Conservation (phyloP, 495 filamentous ascomycete species). For the Talaromyces nanjingensis region DNA sequence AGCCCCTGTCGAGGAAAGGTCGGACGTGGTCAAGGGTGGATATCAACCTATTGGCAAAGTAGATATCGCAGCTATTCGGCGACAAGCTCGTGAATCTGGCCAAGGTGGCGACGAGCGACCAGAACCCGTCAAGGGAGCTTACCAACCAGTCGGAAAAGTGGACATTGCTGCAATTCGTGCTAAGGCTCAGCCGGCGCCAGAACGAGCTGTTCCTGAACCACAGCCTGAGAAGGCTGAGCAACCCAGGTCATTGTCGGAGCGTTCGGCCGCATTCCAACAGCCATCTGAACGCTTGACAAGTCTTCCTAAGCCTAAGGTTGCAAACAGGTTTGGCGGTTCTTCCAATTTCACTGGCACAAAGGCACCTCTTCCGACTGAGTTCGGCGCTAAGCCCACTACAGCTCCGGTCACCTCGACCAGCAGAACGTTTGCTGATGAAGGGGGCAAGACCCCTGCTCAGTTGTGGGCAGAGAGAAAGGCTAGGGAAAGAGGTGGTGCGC, state of each 20-base stretch:
- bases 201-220: constrained; percentile 34
- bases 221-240: constrained; percentile 28
- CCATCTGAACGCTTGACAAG: constrained; percentile 75
- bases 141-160: constrained; percentile 89
- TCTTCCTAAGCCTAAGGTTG: constrained; percentile 88
- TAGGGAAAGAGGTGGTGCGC: constrained; percentile 51
- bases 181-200: constrained; percentile 59
- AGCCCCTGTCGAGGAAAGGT: constrained; percentile 23
- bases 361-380: constrained; percentile 66
- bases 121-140: constrained; percentile 77
- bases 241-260: constrained; percentile 51
- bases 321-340: constrained; percentile 73
- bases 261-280: constrained; percentile 54
- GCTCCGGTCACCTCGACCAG: constrained; percentile 71
- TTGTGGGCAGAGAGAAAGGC: constrained; percentile 97
- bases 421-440: constrained; percentile 87
- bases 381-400: constrained; percentile 45
- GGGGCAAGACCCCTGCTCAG: constrained; percentile 93
- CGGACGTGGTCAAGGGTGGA: constrained; percentile 73
- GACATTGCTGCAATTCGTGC: constrained; percentile 90
- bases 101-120: constrained; percentile 64
- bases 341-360: constrained; percentile 77
- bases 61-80: constrained; percentile 83
- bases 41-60: constrained; percentile 97
- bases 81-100: constrained; percentile 63